Conservation (phyloP, 2,329 filamentous ascomycete genomes). For the Blumeria graminis region DNA sequence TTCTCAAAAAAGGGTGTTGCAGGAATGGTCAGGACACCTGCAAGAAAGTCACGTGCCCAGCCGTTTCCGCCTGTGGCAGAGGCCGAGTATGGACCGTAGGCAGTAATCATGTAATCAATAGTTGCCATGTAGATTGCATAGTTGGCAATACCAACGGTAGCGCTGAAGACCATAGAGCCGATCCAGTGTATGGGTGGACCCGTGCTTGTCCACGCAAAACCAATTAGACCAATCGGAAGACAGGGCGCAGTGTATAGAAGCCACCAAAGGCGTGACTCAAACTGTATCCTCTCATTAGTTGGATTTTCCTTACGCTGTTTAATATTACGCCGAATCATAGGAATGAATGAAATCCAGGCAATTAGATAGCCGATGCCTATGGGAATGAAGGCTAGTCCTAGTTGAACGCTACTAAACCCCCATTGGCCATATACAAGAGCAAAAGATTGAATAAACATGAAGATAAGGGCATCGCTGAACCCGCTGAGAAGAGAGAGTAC, state of each 20-base stretch:
- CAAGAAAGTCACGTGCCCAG: slow-evolving; percentile 48
- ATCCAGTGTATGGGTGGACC: slow-evolving; percentile 44
- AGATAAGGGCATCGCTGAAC: slow-evolving; percentile 53
- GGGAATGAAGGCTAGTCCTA: slow-evolving; percentile 38
- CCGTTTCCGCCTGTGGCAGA: slow-evolving; percentile 57
- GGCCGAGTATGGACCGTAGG: slow-evolving; percentile 48
- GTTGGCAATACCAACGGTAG: slow-evolving; percentile 48
- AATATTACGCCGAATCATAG: slow-evolving; percentile 29
- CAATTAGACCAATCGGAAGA: slow-evolving; percentile 41
- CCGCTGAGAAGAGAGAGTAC: slow-evolving; percentile 45
- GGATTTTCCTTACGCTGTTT: slow-evolving; percentile 25
- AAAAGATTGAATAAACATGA: slow-evolving; percentile 55
- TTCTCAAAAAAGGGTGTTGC: slow-evolving; percentile 39
- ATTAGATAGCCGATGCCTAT: slow-evolving; percentile 43
- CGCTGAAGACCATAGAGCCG: slow-evolving; percentile 37
- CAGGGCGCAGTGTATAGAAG: slow-evolving; percentile 36
- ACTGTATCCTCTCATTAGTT: slow-evolving; percentile 34
- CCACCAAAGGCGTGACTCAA: slow-evolving; percentile 41
- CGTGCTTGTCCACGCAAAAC: slow-evolving; percentile 28
- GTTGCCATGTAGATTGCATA: slow-evolving; percentile 51
- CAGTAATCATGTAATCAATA: slow-evolving; percentile 55
- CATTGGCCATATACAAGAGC: slow-evolving; percentile 43
- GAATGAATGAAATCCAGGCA: slow-evolving; percentile 34
- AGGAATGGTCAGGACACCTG: slow-evolving; percentile 45
- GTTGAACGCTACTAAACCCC: slow-evolving; percentile 29